Conservation (phyloP, 2,329 filamentous ascomycete species). For the Epichloe sp. region DNA sequence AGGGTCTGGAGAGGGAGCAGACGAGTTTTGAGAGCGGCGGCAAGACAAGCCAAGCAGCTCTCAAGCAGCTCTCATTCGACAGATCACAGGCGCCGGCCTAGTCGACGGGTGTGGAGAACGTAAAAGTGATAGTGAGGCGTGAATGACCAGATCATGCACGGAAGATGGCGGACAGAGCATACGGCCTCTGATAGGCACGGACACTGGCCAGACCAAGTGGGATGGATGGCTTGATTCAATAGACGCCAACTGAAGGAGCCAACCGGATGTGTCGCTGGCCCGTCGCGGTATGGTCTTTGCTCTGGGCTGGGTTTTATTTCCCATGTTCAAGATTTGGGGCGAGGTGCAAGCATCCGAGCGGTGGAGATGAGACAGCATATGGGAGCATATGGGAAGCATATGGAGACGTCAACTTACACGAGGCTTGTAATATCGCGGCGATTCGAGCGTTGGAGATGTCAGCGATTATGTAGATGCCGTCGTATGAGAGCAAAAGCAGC, state of each 20-base stretch:
- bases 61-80: conserved; percentile 19
- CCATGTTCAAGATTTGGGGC: neutral
- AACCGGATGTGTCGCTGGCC: conserved; percentile 27
- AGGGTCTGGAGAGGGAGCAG: conserved; percentile 26
- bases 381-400: no score
- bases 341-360: neutral
- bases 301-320: neutral
- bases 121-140: conserved; percentile 12
- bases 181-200: conserved; percentile 4
- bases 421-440: neutral
- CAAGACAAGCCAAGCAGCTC: conserved; percentile 12
- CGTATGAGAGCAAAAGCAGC: neutral
- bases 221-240: conserved; percentile 3
- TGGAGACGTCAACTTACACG: neutral
- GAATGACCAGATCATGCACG: conserved; percentile 5
- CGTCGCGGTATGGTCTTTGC: neutral
- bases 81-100: conserved; percentile 20
- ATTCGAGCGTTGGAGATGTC: neutral
- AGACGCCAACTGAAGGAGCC: conserved; percentile 1
- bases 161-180: neutral
- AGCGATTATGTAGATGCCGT: neutral
- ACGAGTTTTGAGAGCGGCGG: conserved; percentile 36
- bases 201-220: conserved; percentile 1
- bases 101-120: conserved; percentile 15
- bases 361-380: neutral